Base-by-base conservation (phyloP, 352 stramenopile species). In the Pythium coloratum region DNA sequence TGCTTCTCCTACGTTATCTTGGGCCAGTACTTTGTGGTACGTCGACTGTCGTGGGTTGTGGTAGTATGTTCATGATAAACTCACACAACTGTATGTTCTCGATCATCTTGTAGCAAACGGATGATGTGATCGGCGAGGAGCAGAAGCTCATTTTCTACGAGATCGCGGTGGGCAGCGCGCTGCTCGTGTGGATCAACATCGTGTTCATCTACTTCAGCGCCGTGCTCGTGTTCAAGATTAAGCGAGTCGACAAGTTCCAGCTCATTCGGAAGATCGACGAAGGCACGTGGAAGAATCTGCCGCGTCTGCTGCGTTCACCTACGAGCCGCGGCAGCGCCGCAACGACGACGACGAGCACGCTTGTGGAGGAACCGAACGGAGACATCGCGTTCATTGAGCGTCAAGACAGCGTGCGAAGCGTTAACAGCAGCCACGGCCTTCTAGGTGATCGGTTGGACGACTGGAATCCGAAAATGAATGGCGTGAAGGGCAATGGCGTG, bases 151-250 rank as follows among this genome's bases (percentile, higher is more conserved):
- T 94, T 30, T 96, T 94, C 68, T 92, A 92, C 44, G 88, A 96
- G 63, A 96, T 96, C 50, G 86, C 88, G 18, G 83, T 94, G 26
- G 88, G 84, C 8, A 96, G 86, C 58, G 72, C 80, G 33, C 80
- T 94, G 76, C 81, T 96, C 3, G 65, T 94, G 63, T 94, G 86
- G 86, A 92, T 96, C 59, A 96, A 96, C 62, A 82, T 95, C 36
- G 72, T 93, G 69, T 90, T 95, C 60, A 95, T 95, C 64, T 95
- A 95, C 75, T 75, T 93, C 55, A 91, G 83, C 30, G 88, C 88
- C 28, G 86, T 94, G 20, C 51, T 93, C n/a, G 84, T 96, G 14
- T 96, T 96, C 70, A 96, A 96, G 66, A 87, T 94, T 59, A 96
- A 96, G 67, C 82, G 92, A 44, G 85, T 95, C 0, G 87, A 87